Evolutionary conservation across 495 filamentous ascomycete genomes (phyloP).

Genomic region (Xylaria intraflava): DNA sequence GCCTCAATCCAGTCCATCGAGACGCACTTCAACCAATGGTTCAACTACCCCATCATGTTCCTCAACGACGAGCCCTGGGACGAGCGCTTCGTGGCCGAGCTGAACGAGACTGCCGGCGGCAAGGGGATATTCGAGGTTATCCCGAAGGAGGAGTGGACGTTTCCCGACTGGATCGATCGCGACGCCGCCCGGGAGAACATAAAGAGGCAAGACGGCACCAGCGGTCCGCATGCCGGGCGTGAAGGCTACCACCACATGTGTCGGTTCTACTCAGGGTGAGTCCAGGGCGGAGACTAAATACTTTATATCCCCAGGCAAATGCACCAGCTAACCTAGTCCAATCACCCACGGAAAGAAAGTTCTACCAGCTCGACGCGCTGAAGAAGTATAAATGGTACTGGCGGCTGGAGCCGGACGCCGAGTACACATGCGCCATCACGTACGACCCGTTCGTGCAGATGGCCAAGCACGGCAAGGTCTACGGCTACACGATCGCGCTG

Average conservation of each 20-base stretch:
- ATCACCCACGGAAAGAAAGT: slow-evolving; percentile 46
- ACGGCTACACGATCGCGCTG: slow-evolving; percentile 37
- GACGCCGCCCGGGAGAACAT: slow-evolving; percentile 79
- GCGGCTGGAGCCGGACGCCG: slow-evolving; percentile 36
- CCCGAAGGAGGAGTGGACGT: slow-evolving; percentile 77
- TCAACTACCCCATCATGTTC: slow-evolving; percentile 93
- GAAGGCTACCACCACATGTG: slow-evolving; percentile 98
- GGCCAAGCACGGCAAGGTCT: slow-evolving; percentile 38
- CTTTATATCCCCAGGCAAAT: too few species aligned
- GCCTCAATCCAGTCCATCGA: slow-evolving; percentile 89
- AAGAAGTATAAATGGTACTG: slow-evolving; percentile 38
- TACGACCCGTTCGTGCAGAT: slow-evolving; percentile 42
- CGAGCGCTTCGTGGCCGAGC: slow-evolving; percentile 76
- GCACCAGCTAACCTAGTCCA: slow-evolving; percentile 3
- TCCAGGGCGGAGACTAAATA: too few species aligned
- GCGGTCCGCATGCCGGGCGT: slow-evolving; percentile 93
- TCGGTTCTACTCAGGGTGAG: slow-evolving; percentile 92
- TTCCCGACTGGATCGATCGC: slow-evolving; percentile 77
- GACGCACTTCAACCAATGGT: slow-evolving; percentile 95
- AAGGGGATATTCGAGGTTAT: slow-evolving; percentile 76
- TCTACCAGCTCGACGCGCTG: slow-evolving; percentile 25
- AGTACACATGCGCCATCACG: slow-evolving; percentile 38
- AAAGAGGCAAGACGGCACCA: slow-evolving; percentile 72
- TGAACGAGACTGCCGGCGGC: slow-evolving; percentile 76
- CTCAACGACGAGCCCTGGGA: slow-evolving; percentile 81